phyloP scores from a whole-genome alignment of 2,329 filamentous ascomycete genomes.

The Epicoccum sorghinum region DNA sequence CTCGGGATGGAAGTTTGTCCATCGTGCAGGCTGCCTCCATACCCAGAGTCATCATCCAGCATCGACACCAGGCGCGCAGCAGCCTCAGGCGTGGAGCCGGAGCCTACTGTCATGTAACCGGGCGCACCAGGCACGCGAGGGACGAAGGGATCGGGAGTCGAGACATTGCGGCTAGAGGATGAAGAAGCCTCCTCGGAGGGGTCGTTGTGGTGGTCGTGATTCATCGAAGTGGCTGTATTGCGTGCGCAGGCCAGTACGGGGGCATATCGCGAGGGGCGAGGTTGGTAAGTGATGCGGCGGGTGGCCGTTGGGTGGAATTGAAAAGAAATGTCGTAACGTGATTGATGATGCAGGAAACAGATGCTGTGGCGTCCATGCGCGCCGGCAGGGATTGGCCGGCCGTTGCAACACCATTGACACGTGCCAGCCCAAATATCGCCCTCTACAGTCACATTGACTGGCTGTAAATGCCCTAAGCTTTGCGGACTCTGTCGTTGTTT shows the following conservation, averaged over 20 bases:
- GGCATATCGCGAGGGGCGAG: constrained; percentile 39
- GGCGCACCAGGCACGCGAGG: constrained; percentile 52
- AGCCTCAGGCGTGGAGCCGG: constrained; percentile 79
- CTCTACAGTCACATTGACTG: not conserved
- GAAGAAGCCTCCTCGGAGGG: constrained; percentile 31
- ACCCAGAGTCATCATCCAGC: constrained; percentile 88
- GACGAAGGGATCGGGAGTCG: constrained; percentile 30
- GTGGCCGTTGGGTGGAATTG: constrained; percentile 12
- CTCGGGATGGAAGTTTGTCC: constrained; percentile 63
- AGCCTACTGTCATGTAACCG: constrained; percentile 87
- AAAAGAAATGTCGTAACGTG: constrained; percentile 26
- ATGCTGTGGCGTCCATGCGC: constrained; percentile 16
- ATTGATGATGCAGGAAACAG: constrained; percentile 19
- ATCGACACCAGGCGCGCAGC: constrained; percentile 80
- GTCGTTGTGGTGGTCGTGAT: constrained; percentile 32
- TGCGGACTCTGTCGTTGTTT: not conserved
- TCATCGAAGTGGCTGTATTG: constrained; percentile 32
- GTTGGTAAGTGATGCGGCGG: constrained; percentile 19
- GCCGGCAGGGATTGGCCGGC: constrained; percentile 11
- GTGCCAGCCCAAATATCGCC: constrained; percentile 6
- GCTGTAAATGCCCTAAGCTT: not conserved
- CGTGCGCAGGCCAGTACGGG: constrained; percentile 22
- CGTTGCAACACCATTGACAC: constrained; percentile 11
- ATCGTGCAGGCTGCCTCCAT: constrained; percentile 76
- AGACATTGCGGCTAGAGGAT: constrained; percentile 31